Evolutionary conservation across 2,329 filamentous ascomycete species (phyloP).

Genomic region (Colletotrichum tropicale): DNA sequence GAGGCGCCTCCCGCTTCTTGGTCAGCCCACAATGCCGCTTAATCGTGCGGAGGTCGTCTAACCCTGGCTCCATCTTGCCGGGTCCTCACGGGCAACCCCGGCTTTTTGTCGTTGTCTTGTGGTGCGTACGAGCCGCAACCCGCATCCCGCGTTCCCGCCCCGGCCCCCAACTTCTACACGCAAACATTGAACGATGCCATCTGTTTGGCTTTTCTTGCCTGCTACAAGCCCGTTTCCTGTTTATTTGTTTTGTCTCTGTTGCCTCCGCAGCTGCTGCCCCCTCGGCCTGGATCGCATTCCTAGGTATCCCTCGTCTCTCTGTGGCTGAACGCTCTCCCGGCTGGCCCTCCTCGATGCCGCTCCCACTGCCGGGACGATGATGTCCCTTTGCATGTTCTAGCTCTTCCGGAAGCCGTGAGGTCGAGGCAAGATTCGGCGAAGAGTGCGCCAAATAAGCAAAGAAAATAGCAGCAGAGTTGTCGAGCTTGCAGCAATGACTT

Average conservation of each 20-base stretch:
- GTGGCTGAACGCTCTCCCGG: background rate
- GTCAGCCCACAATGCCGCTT: slow-evolving; percentile 18
- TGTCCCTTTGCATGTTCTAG: background rate
- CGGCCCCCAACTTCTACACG: background rate
- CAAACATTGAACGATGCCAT: background rate
- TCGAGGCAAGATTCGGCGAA: background rate
- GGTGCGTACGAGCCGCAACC: background rate
- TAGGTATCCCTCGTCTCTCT: background rate
- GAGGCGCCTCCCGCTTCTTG: slow-evolving; percentile 15
- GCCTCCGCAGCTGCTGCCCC: background rate
- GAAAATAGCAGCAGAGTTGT: background rate
- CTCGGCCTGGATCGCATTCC: background rate
- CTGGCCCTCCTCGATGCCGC: background rate
- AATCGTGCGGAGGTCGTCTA: slow-evolving; percentile 11
- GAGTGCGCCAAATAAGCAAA: background rate
- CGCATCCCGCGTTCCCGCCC: background rate
- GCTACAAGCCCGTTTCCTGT: background rate
- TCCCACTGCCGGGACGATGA: background rate
- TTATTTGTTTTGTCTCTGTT: background rate
- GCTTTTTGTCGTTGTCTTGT: background rate
- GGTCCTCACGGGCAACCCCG: background rate
- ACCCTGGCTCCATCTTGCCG: slow-evolving; percentile 15
- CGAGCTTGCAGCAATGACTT: background rate
- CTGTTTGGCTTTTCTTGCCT: background rate
- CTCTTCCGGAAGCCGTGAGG: background rate